phyloP scores from a whole-genome alignment of 2,329 filamentous ascomycete species.

The Ambrosiella beaveri region DNA sequence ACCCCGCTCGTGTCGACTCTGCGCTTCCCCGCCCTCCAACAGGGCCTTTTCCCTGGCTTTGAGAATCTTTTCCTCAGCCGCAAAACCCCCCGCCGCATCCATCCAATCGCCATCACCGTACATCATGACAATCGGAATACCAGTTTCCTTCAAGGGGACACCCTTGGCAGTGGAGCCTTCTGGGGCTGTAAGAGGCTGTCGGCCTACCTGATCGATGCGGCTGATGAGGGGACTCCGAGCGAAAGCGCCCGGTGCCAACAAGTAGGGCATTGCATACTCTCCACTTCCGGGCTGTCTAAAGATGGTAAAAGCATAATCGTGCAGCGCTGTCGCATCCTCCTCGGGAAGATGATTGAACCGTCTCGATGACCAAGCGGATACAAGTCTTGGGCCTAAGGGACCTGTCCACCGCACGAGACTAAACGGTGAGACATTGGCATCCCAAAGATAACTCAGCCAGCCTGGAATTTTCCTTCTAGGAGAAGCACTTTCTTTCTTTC shows the following conservation, averaged over 20 bases:
- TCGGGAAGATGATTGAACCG: constrained; percentile 77
- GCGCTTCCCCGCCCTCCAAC: constrained; percentile 44
- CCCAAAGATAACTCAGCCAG: constrained; percentile 91
- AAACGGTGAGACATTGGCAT: constrained; percentile 91
- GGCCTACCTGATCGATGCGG: constrained; percentile 69
- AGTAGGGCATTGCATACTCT: constrained; percentile 82
- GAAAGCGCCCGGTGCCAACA: constrained; percentile 85
- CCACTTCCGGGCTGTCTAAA: constrained; percentile 85
- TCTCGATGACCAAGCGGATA: constrained; percentile 86
- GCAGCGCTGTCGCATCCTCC: constrained; percentile 65
- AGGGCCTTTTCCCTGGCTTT: constrained; percentile 45
- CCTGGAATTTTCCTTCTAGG: constrained; percentile 47
- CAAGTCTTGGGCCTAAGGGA: constrained; percentile 75
- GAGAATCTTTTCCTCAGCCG: constrained; percentile 62
- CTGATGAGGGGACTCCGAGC: constrained; percentile 76
- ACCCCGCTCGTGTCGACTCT: constrained; percentile 57
- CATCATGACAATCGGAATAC: constrained; percentile 77
- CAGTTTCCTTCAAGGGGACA: constrained; percentile 32
- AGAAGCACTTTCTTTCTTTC: constrained; percentile 18
- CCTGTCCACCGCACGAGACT: constrained; percentile 75
- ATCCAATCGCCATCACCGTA: constrained; percentile 99
- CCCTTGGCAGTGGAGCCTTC: constrained; percentile 16
- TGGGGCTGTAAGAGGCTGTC: constrained; percentile 35
- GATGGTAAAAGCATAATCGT: constrained; percentile 86
- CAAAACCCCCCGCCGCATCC: constrained; percentile 75